These are phyloP conservation scores for Blepharisma japonicum DNA, from an alignment of 73 alveolate species.

Conservation along the genomic window DNA sequence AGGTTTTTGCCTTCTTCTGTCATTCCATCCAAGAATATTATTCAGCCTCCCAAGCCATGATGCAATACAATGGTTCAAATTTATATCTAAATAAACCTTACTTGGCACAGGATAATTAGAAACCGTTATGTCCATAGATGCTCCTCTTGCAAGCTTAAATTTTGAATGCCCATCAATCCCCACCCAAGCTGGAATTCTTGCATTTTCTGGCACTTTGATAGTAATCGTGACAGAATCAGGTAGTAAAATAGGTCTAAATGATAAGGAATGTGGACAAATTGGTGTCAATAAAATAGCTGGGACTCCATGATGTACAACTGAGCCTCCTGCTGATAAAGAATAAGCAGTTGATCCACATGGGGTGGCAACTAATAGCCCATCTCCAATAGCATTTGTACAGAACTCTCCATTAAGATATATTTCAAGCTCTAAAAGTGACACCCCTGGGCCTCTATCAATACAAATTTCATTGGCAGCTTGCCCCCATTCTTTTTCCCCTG, in stretches of 20 bases:
- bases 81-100: conserved; percentile 1
- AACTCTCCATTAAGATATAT: conserved; percentile 45
- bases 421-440: conserved; percentile 34
- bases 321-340: conserved; percentile 98
- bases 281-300: conserved; percentile 85
- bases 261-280: conserved; percentile 95
- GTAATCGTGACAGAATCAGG: conserved; percentile 63
- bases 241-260: conserved; percentile 97
- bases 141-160: background rate
- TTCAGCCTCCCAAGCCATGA: conserved; percentile 5
- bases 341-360: conserved; percentile 99
- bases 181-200: background rate
- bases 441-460: conserved; percentile 28
- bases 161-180: conserved; percentile 6
- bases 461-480: conserved; percentile 24
- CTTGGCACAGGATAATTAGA: background rate
- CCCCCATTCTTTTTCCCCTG: background rate
- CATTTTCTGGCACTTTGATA: background rate
- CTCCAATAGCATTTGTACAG: conserved; percentile 69
- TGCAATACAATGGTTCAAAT: background rate
- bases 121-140: background rate
- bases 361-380: conserved; percentile 89
- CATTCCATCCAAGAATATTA: conserved; percentile 23
- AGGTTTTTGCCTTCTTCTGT: conserved; percentile 10
- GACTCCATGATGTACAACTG: conserved; percentile 85